Percentiles rank a stretch among this genome's conserved stretches.
Evolutionary conservation across 768 basidiomycete genomes (phyloP).

Genomic region (Krasilnikovozyma curviuscula): DNA sequence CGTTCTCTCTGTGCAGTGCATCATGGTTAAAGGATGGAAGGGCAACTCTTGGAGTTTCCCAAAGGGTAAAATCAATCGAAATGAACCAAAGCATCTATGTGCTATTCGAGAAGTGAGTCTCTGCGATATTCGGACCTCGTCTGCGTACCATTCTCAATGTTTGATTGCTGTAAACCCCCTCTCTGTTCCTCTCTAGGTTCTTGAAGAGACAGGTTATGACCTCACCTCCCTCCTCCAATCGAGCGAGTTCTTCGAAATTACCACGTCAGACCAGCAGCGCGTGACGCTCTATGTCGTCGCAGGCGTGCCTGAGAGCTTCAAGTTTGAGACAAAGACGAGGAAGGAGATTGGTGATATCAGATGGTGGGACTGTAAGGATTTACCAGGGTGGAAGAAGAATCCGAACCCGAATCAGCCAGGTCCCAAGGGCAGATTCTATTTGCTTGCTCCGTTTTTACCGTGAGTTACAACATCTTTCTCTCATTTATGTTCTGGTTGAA

Average conservation of each 20-base stretch:
- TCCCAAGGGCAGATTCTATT: slow-evolving; percentile 55
- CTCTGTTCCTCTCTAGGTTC: slow-evolving; percentile 38
- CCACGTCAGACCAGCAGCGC: slow-evolving; percentile 62
- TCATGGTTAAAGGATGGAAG: slow-evolving; percentile 98
- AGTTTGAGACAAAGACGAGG: slow-evolving; percentile 79
- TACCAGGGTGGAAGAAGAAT: slow-evolving; percentile 71
- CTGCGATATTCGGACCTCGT: neutral
- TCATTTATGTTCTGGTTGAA: neutral
- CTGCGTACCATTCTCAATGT: neutral
- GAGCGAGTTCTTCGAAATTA: slow-evolving; percentile 56
- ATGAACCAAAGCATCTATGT: slow-evolving; percentile 63
- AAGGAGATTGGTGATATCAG: slow-evolving; percentile 99
- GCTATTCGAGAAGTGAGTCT: slow-evolving; percentile 73
- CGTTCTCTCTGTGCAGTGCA: slow-evolving; percentile 38
- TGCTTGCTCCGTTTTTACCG: slow-evolving; percentile 79
- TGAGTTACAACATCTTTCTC: too few relatives aligned
- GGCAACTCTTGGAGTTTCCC: slow-evolving; percentile 97
- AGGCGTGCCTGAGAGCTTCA: slow-evolving; percentile 66
- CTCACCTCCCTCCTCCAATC: slow-evolving; percentile 30
- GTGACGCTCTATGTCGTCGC: slow-evolving; percentile 81
- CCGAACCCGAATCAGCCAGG: slow-evolving; percentile 28
- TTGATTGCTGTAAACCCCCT: neutral
- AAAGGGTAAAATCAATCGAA: slow-evolving; percentile 96
- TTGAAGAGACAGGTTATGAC: slow-evolving; percentile 95
- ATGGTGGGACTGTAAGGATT: slow-evolving; percentile 75